Evolutionary conservation across 352 stramenopile species (phyloP).

Genomic region (Peronospora destructor): DNA sequence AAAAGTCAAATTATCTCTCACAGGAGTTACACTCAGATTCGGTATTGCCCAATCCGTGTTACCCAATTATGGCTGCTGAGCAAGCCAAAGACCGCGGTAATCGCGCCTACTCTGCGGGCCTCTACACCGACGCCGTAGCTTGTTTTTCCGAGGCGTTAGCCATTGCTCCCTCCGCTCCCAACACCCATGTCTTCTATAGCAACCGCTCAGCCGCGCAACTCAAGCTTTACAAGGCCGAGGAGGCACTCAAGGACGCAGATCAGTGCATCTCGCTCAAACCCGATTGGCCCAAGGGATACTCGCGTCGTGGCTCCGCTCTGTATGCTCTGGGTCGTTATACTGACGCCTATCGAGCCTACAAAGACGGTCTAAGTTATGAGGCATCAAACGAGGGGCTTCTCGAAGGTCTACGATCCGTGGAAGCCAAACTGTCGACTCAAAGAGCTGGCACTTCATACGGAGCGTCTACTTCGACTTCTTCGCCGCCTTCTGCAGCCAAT

Average conservation of each 20-base stretch:
- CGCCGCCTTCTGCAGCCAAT: slow-evolving; percentile 11
- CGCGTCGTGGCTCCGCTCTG: slow-evolving; percentile 71
- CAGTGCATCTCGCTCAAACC: slow-evolving; percentile 68
- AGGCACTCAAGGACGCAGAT: slow-evolving; percentile 72
- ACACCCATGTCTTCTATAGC: slow-evolving; percentile 68
- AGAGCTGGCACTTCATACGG: background rate
- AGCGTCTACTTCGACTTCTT: slow-evolving; percentile 2
- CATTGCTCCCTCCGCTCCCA: slow-evolving; percentile 30
- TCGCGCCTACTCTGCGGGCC: slow-evolving; percentile 58
- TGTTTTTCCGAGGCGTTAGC: slow-evolving; percentile 78
- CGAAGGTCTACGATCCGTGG: slow-evolving; percentile 58
- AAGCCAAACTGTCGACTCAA: slow-evolving; percentile 41
- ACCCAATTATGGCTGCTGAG: slow-evolving; percentile 57
- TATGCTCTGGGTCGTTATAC: slow-evolving; percentile 55
- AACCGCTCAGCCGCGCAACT: slow-evolving; percentile 85
- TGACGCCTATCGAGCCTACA: slow-evolving; percentile 76
- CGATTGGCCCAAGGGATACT: slow-evolving; percentile 85
- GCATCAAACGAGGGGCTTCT: slow-evolving; percentile 55
- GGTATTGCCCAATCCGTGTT: too few relatives aligned
- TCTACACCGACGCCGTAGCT: slow-evolving; percentile 59
- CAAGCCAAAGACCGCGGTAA: slow-evolving; percentile 87
- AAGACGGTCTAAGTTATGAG: slow-evolving; percentile 63
- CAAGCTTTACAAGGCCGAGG: slow-evolving; percentile 59
- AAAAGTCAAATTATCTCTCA: too few relatives aligned
- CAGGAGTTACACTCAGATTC: too few relatives aligned